These are phyloP conservation scores for Casuarina glauca DNA, from an alignment of 306 rosid genomes.

Conservation along the genomic window DNA sequence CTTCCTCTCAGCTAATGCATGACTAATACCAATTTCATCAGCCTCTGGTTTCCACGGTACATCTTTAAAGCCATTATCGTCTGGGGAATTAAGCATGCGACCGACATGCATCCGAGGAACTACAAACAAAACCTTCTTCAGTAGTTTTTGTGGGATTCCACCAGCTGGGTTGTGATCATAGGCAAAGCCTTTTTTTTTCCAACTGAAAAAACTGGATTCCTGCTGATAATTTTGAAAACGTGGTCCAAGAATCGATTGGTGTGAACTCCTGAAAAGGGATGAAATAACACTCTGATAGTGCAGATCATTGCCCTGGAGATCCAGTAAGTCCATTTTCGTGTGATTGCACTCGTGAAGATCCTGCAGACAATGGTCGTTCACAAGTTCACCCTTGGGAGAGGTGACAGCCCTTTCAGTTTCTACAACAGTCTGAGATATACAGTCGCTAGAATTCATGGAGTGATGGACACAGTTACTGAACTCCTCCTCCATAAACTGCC, in stretches of 20 bases:
- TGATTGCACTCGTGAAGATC: slow-evolving; percentile 44
- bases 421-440: slow-evolving; percentile 73
- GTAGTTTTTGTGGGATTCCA: slow-evolving; percentile 48
- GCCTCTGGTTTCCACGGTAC: slow-evolving; percentile 57
- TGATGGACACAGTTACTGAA: slow-evolving; percentile 57
- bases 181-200: slow-evolving; percentile 45
- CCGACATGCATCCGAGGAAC: slow-evolving; percentile 71
- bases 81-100: slow-evolving; percentile 46
- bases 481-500: slow-evolving; percentile 77
- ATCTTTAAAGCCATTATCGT: slow-evolving; percentile 53
- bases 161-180: slow-evolving; percentile 39
- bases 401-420: slow-evolving; percentile 45
- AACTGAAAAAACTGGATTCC: slow-evolving; percentile 58
- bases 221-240: slow-evolving; percentile 38
- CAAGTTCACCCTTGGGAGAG: slow-evolving; percentile 29
- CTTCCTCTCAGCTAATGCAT: slow-evolving; percentile 64
- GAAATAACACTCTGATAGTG: slow-evolving; percentile 67
- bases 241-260: slow-evolving; percentile 46
- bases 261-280: slow-evolving; percentile 51
- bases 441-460: slow-evolving; percentile 75
- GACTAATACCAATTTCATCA: slow-evolving; percentile 62
- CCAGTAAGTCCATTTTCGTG: slow-evolving; percentile 45
- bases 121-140: slow-evolving; percentile 73
- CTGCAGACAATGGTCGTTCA: slow-evolving; percentile 22
- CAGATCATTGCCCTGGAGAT: slow-evolving; percentile 41